Evolutionary conservation across 1,284 basidiomycete genomes (phyloP).

Genomic region (Heterobasidion irregulare): DNA sequence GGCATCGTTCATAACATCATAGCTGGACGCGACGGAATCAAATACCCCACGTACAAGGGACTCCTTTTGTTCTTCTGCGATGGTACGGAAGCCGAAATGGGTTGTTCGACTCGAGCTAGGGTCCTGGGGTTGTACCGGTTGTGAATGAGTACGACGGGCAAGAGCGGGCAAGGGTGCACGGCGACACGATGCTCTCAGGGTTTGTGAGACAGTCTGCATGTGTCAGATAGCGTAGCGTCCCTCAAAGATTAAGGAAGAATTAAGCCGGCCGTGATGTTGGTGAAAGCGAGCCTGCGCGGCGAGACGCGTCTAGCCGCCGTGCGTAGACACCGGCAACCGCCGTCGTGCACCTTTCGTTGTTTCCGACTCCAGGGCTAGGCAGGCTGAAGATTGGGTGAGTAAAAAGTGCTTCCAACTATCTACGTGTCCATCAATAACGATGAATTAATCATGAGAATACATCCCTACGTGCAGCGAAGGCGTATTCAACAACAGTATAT

Average conservation of each 20-base stretch:
- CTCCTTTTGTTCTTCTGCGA: constrained; percentile 76
- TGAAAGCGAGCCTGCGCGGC: neutral
- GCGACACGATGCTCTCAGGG: constrained; percentile 1
- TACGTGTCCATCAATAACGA: no score
- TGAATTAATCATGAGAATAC: no score
- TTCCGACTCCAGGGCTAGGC: no score
- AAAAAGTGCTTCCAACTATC: no score
- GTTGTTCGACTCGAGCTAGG: constrained; percentile 34
- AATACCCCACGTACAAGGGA: constrained; percentile 86
- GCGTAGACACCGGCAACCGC: neutral
- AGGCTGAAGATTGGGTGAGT: no score
- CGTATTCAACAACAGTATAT: no score
- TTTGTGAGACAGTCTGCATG: constrained; percentile 7
- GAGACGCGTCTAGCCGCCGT: neutral
- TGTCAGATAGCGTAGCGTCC: neutral
- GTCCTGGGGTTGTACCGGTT: constrained; percentile 13
- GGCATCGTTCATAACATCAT: constrained; percentile 99
- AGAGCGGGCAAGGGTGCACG: neutral
- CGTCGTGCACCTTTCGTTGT: neutral
- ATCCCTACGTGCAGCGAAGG: no score
- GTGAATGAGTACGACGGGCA: constrained; percentile 1
- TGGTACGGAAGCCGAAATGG: constrained; percentile 90
- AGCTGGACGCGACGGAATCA: constrained; percentile 91
- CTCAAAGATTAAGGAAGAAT: neutral
- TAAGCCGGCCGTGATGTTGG: no score